phyloP scores from a whole-genome alignment of 164 flowering plant genomes.

The Umbilicus rupestris region DNA sequence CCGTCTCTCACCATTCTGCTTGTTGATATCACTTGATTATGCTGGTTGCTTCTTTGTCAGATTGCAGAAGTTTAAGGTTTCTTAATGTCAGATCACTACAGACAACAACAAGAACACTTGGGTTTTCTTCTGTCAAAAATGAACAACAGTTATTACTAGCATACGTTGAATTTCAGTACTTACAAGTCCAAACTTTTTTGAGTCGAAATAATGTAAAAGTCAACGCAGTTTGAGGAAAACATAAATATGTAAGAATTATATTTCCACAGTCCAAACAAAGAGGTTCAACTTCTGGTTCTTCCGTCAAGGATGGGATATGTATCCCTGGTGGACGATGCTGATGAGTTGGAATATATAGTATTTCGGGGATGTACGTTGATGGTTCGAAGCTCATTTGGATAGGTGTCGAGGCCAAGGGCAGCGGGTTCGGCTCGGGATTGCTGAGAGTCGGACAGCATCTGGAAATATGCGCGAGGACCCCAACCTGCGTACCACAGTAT shows the following conservation, averaged over 20 bases:
- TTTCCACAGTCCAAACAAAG: not conserved
- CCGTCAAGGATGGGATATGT: not conserved
- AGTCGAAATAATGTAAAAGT: no score
- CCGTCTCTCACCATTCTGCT: slow-evolving; percentile 12
- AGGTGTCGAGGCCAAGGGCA: not conserved
- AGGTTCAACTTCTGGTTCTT: not conserved
- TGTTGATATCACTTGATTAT: not conserved
- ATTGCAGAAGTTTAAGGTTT: not conserved
- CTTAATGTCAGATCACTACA: not conserved
- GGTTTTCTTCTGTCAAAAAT: no score
- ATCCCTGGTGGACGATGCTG: not conserved
- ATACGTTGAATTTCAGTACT: no score
- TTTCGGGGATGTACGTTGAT: not conserved
- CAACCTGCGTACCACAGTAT: slow-evolving; percentile 31
- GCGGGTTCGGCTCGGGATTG: not conserved
- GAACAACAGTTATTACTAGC: no score
- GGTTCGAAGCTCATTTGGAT: not conserved
- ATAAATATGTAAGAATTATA: no score
- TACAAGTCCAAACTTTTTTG: no score
- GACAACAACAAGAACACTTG: not conserved
- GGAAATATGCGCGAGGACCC: slow-evolving; percentile 51
- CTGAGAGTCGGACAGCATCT: slow-evolving; percentile 32
- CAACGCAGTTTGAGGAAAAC: no score
- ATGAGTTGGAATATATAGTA: not conserved
- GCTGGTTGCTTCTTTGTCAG: not conserved